These are phyloP conservation scores for Theileria annulata DNA, from an alignment of 169 alveolate genomes.

Conservation along the genomic window DNA sequence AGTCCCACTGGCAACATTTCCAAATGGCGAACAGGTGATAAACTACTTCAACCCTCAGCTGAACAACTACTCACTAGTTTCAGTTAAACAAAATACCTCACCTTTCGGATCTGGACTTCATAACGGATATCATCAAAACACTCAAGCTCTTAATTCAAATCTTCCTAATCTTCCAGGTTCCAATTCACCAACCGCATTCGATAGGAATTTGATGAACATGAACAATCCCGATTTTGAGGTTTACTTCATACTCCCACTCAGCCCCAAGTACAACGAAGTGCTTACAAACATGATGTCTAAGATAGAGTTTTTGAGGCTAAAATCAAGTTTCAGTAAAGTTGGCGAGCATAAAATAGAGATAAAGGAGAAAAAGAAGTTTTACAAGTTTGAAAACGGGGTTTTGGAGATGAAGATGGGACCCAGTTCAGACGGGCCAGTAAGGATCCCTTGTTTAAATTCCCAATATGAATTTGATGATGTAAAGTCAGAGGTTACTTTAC, in stretches of 20 bases:
- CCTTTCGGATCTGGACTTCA: neutral
- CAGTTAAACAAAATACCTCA: neutral
- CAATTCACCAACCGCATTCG: neutral
- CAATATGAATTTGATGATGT: conserved; percentile 31
- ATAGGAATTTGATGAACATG: conserved; percentile 11
- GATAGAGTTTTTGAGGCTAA: neutral
- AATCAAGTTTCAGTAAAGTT: neutral
- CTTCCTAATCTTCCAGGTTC: neutral
- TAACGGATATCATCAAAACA: neutral
- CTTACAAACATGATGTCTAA: neutral
- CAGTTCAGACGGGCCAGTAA: conserved; percentile 20
- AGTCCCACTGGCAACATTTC: conserved; percentile 51
- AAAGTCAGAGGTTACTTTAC: conserved; percentile 40
- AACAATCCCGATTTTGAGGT: conserved; percentile 1
- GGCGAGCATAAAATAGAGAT: neutral
- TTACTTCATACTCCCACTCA: conserved; percentile 1
- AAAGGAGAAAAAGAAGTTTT: conserved; percentile 18
- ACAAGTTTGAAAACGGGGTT: conserved; percentile 28
- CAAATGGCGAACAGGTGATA: conserved; percentile 39
- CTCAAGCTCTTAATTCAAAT: neutral
- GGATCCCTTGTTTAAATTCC: neutral
- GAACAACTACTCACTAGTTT: conserved; percentile 1
- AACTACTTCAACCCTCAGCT: conserved; percentile 24
- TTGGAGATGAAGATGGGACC: conserved; percentile 13
- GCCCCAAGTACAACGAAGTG: neutral